Evolutionary conservation across 257 asterid genomes (phyloP), one percentile per base, ranked within the genome.

Genomic region (Anisodus tanguticus): DNA sequence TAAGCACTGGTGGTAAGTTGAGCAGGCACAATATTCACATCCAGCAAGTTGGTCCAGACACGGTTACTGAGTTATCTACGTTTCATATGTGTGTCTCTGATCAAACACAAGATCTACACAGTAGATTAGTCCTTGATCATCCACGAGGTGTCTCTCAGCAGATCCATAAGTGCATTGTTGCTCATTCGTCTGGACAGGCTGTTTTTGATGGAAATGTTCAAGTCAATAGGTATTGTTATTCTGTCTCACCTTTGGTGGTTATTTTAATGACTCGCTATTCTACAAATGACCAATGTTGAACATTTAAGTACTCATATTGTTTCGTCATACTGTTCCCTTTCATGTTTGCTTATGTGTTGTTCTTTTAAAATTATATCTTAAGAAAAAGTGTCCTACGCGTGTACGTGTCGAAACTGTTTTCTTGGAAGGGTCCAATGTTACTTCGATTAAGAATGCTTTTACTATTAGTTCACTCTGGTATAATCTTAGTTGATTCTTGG

Each of bases 171-270:
- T 93, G 97, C 82, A 95, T 94, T 53, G 97, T 93, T 12, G 97
- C 98, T 63, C 96, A 91, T 84, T 92, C 99, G 4, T 89, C 57
- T 4, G 95, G 96, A 57, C 97, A 95, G 85, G 95, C 94, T 45
- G 97, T 94, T 84, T 95, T 95, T 67, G 95, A 95, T 84, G 98
- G 99, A 62, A 95, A 93, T 51, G 89, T 94, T 83, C 98, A 92
- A 91, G 99, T 95, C 78, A 94, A 93, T 64, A 91, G 98, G 99
- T 95, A 92, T 60, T 64, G 41, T 49, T 47, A 39, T 80, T 85
- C 58, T 80, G 53, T 60, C 84, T 26, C 49, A 19, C 54, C 84
- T 60, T 77, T 4, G 53, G 17, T 3, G 51, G 13, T 43, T 22
- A 66, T 9, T 57, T 59, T 53, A 53, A 68, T 62, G 47, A 64